Conservation (phyloP, 2,329 filamentous ascomycete species). For the Chaetomiaceae sp. region DNA sequence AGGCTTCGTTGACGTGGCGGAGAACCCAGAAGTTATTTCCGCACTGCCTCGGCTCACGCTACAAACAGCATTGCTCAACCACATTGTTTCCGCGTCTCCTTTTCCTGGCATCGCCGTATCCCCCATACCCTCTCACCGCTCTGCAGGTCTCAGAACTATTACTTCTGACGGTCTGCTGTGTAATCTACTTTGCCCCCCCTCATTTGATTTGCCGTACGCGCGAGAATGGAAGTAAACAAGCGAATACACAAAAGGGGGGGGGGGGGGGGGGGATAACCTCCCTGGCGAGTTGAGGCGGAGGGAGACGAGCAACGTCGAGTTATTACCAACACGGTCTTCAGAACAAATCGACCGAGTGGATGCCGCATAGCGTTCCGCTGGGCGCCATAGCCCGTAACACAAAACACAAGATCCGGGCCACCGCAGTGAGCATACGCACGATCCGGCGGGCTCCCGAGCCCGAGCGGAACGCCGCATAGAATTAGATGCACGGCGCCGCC, state of each 20-base stretch:
- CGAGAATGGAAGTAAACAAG: background rate
- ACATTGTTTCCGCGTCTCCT: too few relatives aligned
- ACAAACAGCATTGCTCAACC: too few relatives aligned
- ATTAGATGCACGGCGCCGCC: background rate
- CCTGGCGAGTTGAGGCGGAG: too few relatives aligned
- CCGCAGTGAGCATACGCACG: conserved; percentile 8
- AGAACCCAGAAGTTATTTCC: too few relatives aligned
- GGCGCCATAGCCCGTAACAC: background rate
- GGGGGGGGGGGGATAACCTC: too few relatives aligned
- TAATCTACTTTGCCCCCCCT: background rate
- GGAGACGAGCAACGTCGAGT: too few relatives aligned
- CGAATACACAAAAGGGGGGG: background rate
- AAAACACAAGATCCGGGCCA: background rate
- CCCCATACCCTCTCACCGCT: too few relatives aligned
- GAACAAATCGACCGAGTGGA: too few relatives aligned
- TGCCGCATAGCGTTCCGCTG: background rate
- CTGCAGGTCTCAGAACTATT: background rate
- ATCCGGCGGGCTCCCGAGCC: conserved; percentile 1
- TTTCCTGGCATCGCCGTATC: too few relatives aligned
- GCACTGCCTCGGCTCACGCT: too few relatives aligned
- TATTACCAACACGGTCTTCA: too few relatives aligned
- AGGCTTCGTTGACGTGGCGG: too few relatives aligned
- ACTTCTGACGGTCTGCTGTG: background rate
- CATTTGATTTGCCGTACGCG: background rate
- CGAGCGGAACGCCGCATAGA: background rate